Conservation (phyloP, 2,329 filamentous ascomycete species). For the Tolypocladium paradoxum region DNA sequence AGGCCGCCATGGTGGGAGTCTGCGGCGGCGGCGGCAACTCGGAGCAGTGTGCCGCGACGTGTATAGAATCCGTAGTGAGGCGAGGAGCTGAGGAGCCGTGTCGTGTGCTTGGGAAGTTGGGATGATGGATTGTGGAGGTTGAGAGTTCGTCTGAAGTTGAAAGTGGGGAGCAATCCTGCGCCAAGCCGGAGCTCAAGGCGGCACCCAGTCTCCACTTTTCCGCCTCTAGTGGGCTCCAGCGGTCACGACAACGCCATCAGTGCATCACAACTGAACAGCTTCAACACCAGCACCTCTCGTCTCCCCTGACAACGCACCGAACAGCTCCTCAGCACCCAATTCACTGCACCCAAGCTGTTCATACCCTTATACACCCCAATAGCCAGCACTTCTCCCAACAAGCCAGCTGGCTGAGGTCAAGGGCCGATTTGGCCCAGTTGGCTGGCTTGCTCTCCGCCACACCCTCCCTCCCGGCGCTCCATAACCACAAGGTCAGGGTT, state of each 20-base stretch:
- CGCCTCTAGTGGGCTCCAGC: not conserved
- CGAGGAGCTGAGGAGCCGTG: not conserved
- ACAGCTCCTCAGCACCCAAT: not conserved
- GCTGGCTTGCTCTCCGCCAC: not conserved
- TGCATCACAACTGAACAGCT: not conserved
- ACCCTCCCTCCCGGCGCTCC: not conserved
- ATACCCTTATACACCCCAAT: not conserved
- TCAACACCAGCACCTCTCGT: not conserved
- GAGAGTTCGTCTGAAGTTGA: not conserved
- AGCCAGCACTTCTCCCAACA: not conserved
- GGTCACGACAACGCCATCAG: not conserved
- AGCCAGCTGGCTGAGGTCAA: not conserved
- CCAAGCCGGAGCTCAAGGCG: not conserved
- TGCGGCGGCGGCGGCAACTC: not conserved
- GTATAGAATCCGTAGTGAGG: not conserved
- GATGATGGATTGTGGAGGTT: not conserved
- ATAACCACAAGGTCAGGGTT: not conserved
- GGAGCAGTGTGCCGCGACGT: not conserved
- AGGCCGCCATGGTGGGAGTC: constrained; percentile 14
- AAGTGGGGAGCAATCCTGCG: not conserved
- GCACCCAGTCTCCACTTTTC: not conserved
- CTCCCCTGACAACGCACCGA: not conserved
- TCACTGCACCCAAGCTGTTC: not conserved
- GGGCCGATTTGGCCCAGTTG: not conserved
- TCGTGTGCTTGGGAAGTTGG: not conserved